Conservation (phyloP, 2,329 filamentous ascomycete species). For the Aspergillus sp. region DNA sequence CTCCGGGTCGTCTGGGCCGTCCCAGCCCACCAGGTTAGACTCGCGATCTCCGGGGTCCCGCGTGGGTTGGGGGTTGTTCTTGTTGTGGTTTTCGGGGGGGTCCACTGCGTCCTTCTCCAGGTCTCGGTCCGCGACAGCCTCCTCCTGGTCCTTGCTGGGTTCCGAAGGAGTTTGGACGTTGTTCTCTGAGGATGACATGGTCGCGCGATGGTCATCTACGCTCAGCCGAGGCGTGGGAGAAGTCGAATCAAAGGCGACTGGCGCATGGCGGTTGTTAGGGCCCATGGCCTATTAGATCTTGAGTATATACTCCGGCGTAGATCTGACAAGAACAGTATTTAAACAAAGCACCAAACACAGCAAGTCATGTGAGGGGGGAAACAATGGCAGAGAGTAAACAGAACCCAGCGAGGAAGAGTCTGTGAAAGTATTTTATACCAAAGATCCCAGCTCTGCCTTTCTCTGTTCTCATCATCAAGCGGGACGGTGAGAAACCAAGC, state of each 20-base stretch:
- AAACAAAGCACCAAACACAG: too few relatives aligned
- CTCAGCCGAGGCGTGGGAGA: conserved; percentile 3
- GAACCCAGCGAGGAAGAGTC: not conserved
- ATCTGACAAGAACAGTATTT: too few relatives aligned
- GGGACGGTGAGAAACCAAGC: not conserved
- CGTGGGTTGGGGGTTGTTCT: conserved; percentile 5
- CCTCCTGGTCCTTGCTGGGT: too few relatives aligned
- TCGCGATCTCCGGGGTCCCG: conserved; percentile 12
- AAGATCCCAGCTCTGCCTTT: too few relatives aligned
- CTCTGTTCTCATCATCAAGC: not conserved
- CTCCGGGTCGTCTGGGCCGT: conserved; percentile 25
- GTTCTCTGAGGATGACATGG: conserved; percentile 6
- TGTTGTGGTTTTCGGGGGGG: conserved; percentile 2
- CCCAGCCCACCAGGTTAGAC: conserved; percentile 23
- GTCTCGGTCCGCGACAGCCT: conserved; percentile 4
- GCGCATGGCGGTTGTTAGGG: not conserved
- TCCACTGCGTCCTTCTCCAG: conserved; percentile 4
- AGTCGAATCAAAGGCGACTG: conserved; percentile 2
- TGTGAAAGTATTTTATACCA: not conserved
- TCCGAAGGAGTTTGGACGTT: not conserved
- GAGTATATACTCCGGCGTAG: too few relatives aligned
- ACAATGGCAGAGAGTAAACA: too few relatives aligned
- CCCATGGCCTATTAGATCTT: not conserved
- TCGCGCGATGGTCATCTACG: conserved; percentile 1
- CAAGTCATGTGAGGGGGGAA: too few relatives aligned